phyloP scores from a whole-genome alignment of 306 rosid genomes.

The Cucumis hystrix region DNA sequence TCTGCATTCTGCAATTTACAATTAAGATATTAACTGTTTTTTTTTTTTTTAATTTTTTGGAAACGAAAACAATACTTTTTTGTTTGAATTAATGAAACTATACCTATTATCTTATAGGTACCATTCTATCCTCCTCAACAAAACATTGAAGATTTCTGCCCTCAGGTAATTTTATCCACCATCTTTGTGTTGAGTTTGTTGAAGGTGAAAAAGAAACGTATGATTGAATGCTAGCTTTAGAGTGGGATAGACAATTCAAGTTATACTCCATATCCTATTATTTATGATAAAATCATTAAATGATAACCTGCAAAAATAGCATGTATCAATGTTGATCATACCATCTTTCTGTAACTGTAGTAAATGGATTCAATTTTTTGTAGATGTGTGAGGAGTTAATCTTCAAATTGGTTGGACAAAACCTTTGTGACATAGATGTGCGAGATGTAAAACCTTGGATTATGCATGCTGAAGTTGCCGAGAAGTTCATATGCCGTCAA shows the following conservation, averaged over 20 bases:
- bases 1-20: constrained; percentile 15
- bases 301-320: background rate
- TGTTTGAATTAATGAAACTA: too few species aligned
- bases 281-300: background rate
- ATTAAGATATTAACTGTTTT: background rate
- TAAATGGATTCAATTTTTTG: constrained; percentile 19
- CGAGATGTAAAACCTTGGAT: constrained; percentile 83
- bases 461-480: constrained; percentile 98
- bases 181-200: background rate
- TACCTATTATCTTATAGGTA: constrained; percentile 36
- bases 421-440: constrained; percentile 57
- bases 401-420: constrained; percentile 64
- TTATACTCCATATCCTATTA: background rate
- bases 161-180: constrained; percentile 40
- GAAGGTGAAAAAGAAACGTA: background rate
- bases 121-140: constrained; percentile 98
- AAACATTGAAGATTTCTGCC: constrained; percentile 52
- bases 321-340: background rate
- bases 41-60: too few species aligned
- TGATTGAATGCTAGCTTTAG: background rate
- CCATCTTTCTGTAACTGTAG: background rate
- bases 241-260: background rate
- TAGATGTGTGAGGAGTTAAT: constrained; percentile 69
- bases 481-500: constrained; percentile 46
- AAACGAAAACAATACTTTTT: too few species aligned